Evolutionary conservation across 257 asterid species (phyloP).

Genomic region (Primulina eburnea): DNA sequence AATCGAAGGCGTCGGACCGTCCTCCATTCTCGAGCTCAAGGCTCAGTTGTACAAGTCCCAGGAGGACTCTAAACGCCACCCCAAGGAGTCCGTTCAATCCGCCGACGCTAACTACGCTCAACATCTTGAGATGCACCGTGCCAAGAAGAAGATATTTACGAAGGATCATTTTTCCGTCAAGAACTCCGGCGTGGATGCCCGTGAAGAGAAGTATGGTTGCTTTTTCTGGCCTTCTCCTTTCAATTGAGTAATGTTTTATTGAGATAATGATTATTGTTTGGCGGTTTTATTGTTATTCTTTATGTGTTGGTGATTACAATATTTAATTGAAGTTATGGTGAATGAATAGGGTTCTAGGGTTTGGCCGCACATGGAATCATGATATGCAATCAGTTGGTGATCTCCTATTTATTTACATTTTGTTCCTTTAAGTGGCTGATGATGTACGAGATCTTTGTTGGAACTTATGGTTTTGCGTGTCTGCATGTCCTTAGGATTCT

Average conservation of each 20-base stretch:
- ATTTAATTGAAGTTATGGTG: background rate
- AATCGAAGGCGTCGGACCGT: slow-evolving; percentile 90
- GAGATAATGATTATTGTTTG: background rate
- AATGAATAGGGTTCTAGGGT: slow-evolving; percentile 34
- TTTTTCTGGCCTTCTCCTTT: background rate
- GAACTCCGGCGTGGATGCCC: slow-evolving; percentile 82
- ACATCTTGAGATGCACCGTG: slow-evolving; percentile 77
- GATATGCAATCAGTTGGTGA: background rate
- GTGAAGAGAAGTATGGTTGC: slow-evolving; percentile 64
- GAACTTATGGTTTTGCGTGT: background rate
- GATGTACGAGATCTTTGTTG: background rate
- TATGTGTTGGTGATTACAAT: background rate
- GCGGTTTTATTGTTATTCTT: background rate
- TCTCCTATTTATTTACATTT: background rate
- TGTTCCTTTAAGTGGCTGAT: background rate
- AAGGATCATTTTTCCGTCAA: slow-evolving; percentile 52
- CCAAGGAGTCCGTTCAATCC: slow-evolving; percentile 55
- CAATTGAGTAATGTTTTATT: slow-evolving; percentile 2
- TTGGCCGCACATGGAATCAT: slow-evolving; percentile 25
- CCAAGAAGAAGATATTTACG: slow-evolving; percentile 58
- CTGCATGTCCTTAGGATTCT: too few relatives aligned
- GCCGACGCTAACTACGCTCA: slow-evolving; percentile 51
- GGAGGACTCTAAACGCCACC: slow-evolving; percentile 81
- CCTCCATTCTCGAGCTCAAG: slow-evolving; percentile 89
- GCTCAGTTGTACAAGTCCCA: slow-evolving; percentile 92